Conservation (phyloP, 805 yeast species). For the Starmerella khaoyaiensis region DNA sequence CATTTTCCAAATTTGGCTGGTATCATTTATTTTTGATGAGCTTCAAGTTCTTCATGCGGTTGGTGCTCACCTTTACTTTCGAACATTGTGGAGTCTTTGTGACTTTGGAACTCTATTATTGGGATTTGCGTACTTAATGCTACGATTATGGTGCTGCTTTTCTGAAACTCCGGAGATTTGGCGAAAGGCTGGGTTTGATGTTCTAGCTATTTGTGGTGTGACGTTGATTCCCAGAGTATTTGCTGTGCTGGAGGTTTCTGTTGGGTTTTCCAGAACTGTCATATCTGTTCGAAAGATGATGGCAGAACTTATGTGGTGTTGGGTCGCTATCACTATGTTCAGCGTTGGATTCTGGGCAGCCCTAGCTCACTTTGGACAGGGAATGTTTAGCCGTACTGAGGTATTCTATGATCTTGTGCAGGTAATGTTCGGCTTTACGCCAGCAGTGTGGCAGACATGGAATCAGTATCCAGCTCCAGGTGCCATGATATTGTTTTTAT, state of each 20-base stretch:
- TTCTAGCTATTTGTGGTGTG: conserved; percentile 33
- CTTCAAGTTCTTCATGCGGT: conserved; percentile 34
- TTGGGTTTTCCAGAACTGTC: conserved; percentile 40
- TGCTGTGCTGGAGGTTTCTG: conserved; percentile 39
- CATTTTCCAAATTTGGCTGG: conserved; percentile 34
- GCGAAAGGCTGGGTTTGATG: conserved; percentile 20
- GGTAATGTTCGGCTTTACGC: conserved; percentile 45
- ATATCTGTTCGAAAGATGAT: conserved; percentile 41
- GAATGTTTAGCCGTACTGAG: conserved; percentile 31
- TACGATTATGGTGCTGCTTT: conserved; percentile 19
- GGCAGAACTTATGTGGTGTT: conserved; percentile 38
- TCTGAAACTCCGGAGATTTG: conserved; percentile 5
- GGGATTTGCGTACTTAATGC: conserved; percentile 27
- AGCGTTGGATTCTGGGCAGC: conserved; percentile 45
- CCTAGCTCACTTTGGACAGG: conserved; percentile 36
- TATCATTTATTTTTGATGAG: conserved; percentile 39
- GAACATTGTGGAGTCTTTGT: conserved; percentile 42
- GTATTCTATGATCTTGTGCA: conserved; percentile 42
- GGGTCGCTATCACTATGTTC: conserved; percentile 37
- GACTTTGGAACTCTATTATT: conserved; percentile 34
- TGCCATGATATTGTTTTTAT: conserved; percentile 36
- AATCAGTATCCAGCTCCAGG: conserved; percentile 37
- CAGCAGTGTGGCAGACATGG: conserved; percentile 50
- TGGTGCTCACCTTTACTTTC: conserved; percentile 35
- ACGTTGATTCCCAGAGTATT: conserved; percentile 39